Evolutionary conservation across 208 protist genomes (phyloP).

Genomic region (Acanthamoeba healyi): DNA sequence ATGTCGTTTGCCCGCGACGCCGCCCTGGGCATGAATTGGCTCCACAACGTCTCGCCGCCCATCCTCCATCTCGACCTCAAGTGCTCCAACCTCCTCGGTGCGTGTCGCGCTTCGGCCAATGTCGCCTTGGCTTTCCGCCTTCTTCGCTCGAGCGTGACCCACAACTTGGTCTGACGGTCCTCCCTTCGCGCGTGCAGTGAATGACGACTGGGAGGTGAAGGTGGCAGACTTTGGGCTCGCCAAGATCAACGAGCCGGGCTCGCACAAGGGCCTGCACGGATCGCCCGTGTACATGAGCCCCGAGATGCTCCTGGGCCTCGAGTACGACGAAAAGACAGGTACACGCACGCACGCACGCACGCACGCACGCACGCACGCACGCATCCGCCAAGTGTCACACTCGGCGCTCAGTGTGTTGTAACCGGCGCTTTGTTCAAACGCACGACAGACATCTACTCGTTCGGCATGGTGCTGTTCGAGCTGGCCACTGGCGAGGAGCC

Average conservation of each 20-base stretch:
- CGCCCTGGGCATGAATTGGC: slow-evolving; percentile 73
- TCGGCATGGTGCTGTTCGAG: slow-evolving; percentile 67
- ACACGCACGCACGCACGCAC: background rate
- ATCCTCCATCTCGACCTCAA: slow-evolving; percentile 82
- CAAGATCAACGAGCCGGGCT: slow-evolving; percentile 60
- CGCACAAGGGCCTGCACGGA: slow-evolving; percentile 14
- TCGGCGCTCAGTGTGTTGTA: too few species aligned
- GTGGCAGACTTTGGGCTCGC: slow-evolving; percentile 36
- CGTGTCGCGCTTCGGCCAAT: background rate
- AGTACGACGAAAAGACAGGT: slow-evolving; percentile 63
- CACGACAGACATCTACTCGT: slow-evolving; percentile 41
- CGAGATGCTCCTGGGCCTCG: slow-evolving; percentile 51
- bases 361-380: too few species aligned
- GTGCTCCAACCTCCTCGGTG: slow-evolving; percentile 72
- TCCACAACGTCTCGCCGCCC: slow-evolving; percentile 74
- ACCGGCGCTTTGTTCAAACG: background rate
- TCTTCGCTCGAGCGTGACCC: background rate
- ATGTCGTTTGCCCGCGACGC: slow-evolving; percentile 53
- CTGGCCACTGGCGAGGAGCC: slow-evolving; percentile 49
- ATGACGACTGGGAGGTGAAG: slow-evolving; percentile 52
- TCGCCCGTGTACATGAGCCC: slow-evolving; percentile 58
- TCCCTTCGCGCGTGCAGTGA: background rate
- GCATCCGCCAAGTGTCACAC: too few species aligned
- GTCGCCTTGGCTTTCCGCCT: background rate
- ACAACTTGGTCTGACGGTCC: background rate